Evolutionary conservation across 495 filamentous ascomycete species (phyloP).

Genomic region (Penicillium odoratum): DNA sequence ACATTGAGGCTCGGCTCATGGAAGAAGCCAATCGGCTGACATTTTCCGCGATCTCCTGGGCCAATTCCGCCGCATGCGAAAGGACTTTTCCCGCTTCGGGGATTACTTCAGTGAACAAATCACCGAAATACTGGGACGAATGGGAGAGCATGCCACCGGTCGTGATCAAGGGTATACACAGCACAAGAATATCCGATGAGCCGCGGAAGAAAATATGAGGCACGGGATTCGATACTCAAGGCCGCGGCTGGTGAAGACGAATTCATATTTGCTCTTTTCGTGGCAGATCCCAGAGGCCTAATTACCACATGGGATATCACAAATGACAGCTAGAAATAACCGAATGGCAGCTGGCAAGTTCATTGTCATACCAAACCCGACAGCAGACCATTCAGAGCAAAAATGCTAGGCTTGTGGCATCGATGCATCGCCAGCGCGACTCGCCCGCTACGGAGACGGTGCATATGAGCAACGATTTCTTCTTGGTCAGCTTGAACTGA

Average conservation of each 20-base stretch:
- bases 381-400: conserved; percentile 59
- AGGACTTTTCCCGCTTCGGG: conserved; percentile 49
- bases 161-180: conserved; percentile 41
- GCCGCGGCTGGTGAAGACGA: conserved; percentile 60
- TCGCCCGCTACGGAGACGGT: conserved; percentile 44
- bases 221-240: conserved; percentile 60
- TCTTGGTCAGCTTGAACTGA: no score
- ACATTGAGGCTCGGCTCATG: conserved; percentile 59
- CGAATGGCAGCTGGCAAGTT: conserved; percentile 58
- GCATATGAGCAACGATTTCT: not conserved
- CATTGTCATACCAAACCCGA: conserved; percentile 65
- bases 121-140: conserved; percentile 40
- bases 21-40: conserved; percentile 49
- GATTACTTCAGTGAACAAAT: conserved; percentile 55
- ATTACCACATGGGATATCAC: not conserved
- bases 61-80: conserved; percentile 49
- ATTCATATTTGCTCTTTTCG: conserved; percentile 51
- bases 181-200: conserved; percentile 56
- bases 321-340: conserved; percentile 1
- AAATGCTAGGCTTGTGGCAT: conserved; percentile 62
- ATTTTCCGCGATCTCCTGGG: conserved; percentile 55
- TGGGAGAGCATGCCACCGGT: conserved; percentile 38
- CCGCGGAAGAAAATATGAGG: conserved; percentile 59
- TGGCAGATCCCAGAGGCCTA: conserved; percentile 37
- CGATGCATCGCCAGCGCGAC: conserved; percentile 57